Base-by-base conservation (phyloP, 768 basidiomycete genomes). In the Tylopilus rubrobrunneus region DNA sequence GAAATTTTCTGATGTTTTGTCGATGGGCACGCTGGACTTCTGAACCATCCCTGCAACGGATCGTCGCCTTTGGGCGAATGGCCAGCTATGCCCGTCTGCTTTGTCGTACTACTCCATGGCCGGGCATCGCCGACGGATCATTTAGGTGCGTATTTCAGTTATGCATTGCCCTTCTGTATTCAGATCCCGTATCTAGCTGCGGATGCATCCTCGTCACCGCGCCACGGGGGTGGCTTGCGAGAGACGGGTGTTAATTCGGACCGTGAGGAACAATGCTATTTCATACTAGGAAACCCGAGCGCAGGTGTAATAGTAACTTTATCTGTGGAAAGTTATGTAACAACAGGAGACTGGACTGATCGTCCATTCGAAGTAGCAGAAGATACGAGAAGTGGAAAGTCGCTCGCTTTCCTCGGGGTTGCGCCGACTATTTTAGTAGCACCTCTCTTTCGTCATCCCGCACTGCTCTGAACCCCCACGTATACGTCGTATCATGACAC, bases 321-420 rank as follows among this genome's bases (percentile, higher is more conserved):
- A 58, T 65, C 65, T 56, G 51, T 52, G 52, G 56, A 52, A 25
- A 27, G 53, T 60, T 58, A 65, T 63, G 66, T 66, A 66, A 66
- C 57, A 10, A 41, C 48, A 50, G 29, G 51, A 19, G 43, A 52
- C 47, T 48, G 54, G 47, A 27, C 55, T 34, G 27, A 21, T 56
- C 54, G 46, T 55, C 40, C 40, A 33, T 49, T 57, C 63, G 52
- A 60, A 56, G 56, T 58, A 41, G 42, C 39, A 36, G 56, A 59
- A 62, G 57, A 40, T 45, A 40, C 49, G 14, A 57, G 66, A 66
- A 62, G 61, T 17, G 46, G 62, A 60, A 60, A 51, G 52, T 44
- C 58, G 9, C 10, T 56, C 41, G 56, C 63, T 63, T 57, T 53
- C 57, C 49, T 57, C 53, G 58, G 57, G 36, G 12, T 21, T 48